These are phyloP conservation scores for Beauveria australis DNA, from an alignment of 2,329 filamentous ascomycete genomes.

Conservation along the genomic window DNA sequence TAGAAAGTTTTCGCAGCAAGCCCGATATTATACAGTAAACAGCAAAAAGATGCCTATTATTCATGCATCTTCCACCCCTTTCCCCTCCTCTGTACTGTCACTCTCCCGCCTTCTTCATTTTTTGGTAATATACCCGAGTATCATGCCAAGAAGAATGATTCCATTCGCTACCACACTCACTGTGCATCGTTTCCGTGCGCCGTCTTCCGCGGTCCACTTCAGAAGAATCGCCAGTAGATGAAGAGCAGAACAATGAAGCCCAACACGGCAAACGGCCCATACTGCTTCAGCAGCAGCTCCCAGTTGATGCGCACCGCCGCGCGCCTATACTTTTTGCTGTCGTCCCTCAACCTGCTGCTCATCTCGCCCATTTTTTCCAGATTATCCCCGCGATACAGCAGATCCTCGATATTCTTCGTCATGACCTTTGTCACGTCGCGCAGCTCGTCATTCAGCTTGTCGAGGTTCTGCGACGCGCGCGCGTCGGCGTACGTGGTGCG, in stretches of 20 bases:
- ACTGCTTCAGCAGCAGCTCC: constrained; percentile 94
- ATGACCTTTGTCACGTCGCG: constrained; percentile 98
- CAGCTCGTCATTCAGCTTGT: constrained; percentile 93
- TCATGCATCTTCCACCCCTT: neutral
- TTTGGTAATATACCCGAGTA: neutral
- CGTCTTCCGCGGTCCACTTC: constrained; percentile 14
- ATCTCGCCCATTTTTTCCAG: constrained; percentile 97
- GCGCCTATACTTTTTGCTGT: constrained; percentile 87
- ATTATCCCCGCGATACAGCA: constrained; percentile 89
- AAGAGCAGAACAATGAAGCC: constrained; percentile 78
- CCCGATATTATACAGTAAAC: neutral
- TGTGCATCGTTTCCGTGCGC: neutral
- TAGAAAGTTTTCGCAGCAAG: neutral
- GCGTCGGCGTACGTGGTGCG: constrained; percentile 92
- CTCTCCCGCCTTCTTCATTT: neutral
- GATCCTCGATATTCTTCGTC: constrained; percentile 99
- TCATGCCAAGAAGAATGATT: neutral
- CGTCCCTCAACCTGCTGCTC: constrained; percentile 76
- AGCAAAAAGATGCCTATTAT: neutral
- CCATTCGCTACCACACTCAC: neutral
- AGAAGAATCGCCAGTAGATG: constrained; percentile 92
- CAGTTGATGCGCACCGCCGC: constrained; percentile 96
- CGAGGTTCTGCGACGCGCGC: constrained; percentile 83
- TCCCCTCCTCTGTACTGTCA: neutral
- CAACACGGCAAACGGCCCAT: constrained; percentile 79